phyloP scores from a whole-genome alignment of 805 yeast genomes.

The Kodamaea leandrae region DNA sequence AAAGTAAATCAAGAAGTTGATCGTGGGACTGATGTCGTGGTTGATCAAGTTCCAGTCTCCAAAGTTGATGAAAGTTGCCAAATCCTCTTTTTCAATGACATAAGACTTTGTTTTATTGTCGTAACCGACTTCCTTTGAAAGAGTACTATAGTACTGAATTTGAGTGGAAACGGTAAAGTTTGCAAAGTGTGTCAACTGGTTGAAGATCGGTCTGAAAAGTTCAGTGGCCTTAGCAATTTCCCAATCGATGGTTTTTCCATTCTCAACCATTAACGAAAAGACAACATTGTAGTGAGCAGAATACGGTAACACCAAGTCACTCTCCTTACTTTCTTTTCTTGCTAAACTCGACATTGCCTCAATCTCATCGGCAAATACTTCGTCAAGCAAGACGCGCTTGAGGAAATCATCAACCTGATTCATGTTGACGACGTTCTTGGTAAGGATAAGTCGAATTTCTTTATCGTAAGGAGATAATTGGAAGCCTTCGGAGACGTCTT shows the following conservation, averaged over 20 bases:
- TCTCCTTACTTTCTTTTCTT: conserved; percentile 15
- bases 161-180: conserved; percentile 79
- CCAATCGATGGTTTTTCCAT: conserved; percentile 69
- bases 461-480: conserved; percentile 39
- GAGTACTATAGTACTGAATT: conserved; percentile 62
- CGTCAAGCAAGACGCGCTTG: conserved; percentile 33
- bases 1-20: conserved; percentile 69
- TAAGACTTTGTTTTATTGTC: conserved; percentile 25
- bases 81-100: conserved; percentile 47
- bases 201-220: conserved; percentile 55
- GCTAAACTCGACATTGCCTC: conserved; percentile 22
- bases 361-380: conserved; percentile 41
- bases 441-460: conserved; percentile 27
- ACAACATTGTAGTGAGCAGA: conserved; percentile 73
- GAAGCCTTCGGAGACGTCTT: conserved; percentile 16
- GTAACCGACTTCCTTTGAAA: conserved; percentile 25
- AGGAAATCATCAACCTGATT: conserved; percentile 36
- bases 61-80: conserved; percentile 76
- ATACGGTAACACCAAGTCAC: conserved; percentile 48
- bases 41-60: conserved; percentile 77
- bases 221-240: conserved; percentile 57
- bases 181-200: conserved; percentile 51
- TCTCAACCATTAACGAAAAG: conserved; percentile 70
- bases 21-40: conserved; percentile 58
- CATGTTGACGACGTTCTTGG: conserved; percentile 21